Conservation (phyloP, 1,284 basidiomycete species). For the Singerocomus rubriflavus region DNA sequence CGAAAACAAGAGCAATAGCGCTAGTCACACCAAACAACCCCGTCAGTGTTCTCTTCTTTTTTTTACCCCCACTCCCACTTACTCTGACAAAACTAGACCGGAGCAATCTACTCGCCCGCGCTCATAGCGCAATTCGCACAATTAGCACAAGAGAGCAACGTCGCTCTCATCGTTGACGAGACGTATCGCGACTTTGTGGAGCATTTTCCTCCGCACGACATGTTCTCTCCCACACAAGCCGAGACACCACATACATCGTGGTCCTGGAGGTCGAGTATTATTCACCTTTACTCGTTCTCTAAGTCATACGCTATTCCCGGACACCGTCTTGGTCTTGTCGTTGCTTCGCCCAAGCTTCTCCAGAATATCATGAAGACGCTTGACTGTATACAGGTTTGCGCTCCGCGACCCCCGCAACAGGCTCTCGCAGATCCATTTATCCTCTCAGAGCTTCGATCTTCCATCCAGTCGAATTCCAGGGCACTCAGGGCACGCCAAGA, state of each 20-base stretch:
- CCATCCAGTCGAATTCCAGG: conserved; percentile 49
- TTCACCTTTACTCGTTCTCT: conserved; percentile 79
- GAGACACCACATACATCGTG: conserved; percentile 1
- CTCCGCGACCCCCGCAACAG: conserved; percentile 71
- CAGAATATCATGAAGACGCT: conserved; percentile 58
- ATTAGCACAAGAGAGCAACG: conserved; percentile 53
- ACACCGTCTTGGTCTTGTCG: conserved; percentile 76
- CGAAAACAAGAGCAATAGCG: conserved; percentile 66
- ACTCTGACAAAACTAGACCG: conserved; percentile 54
- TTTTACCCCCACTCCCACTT: background rate
- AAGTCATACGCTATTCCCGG: conserved; percentile 87
- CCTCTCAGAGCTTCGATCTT: conserved; percentile 42
- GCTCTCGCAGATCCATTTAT: conserved; percentile 34
- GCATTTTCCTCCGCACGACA: conserved; percentile 49
- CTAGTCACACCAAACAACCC: conserved; percentile 79
- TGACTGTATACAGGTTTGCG: conserved; percentile 81
- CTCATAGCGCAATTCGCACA: conserved; percentile 63
- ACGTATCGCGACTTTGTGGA: conserved; percentile 85
- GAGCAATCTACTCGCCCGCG: conserved; percentile 63
- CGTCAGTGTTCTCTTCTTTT: conserved; percentile 34
- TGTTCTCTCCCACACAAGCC: conserved; percentile 39
- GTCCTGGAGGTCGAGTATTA: conserved; percentile 60
- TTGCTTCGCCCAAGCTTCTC: conserved; percentile 61
- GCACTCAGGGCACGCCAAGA: conserved; percentile 56
- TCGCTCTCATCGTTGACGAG: conserved; percentile 86